These are phyloP conservation scores for Oryza rufipogon DNA, from an alignment of 176 grass and related monocot species.

Conservation along the genomic window DNA sequence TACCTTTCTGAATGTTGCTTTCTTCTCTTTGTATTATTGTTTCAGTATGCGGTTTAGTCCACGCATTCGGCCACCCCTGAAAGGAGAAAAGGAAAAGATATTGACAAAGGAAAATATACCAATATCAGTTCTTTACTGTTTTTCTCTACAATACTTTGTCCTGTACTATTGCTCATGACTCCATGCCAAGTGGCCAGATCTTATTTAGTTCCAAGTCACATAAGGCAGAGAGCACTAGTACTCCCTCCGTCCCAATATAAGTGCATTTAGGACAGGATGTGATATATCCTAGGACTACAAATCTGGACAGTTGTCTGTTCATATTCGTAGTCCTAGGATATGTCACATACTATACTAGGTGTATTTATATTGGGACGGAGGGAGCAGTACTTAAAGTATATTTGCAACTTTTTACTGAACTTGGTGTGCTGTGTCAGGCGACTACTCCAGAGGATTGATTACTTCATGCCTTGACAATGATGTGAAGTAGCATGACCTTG, in stretches of 20 bases:
- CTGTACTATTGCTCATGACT: background rate
- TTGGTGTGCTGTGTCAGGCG: background rate
- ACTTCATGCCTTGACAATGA: background rate
- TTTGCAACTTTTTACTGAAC: background rate
- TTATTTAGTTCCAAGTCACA: background rate
- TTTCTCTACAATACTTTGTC: background rate
- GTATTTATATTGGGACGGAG: too few species aligned
- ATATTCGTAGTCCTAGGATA: too few species aligned
- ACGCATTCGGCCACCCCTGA: background rate
- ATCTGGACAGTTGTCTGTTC: too few species aligned
- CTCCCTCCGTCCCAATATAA: too few species aligned
- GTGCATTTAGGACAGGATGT: too few species aligned
- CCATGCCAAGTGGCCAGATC: background rate
- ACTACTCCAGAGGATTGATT: background rate
- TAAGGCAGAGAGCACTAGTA: background rate
- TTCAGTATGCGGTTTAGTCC: background rate
- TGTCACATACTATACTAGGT: too few species aligned
- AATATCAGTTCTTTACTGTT: background rate
- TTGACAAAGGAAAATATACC: background rate
- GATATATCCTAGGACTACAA: too few species aligned
- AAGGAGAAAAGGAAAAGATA: background rate
- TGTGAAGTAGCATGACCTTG: background rate
- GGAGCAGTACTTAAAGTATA: background rate
- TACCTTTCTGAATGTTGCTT: constrained; percentile 15
- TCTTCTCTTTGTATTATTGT: background rate